Base-by-base conservation (phyloP, 208 protist species). In the Trypanosomatidae sp. region DNA sequence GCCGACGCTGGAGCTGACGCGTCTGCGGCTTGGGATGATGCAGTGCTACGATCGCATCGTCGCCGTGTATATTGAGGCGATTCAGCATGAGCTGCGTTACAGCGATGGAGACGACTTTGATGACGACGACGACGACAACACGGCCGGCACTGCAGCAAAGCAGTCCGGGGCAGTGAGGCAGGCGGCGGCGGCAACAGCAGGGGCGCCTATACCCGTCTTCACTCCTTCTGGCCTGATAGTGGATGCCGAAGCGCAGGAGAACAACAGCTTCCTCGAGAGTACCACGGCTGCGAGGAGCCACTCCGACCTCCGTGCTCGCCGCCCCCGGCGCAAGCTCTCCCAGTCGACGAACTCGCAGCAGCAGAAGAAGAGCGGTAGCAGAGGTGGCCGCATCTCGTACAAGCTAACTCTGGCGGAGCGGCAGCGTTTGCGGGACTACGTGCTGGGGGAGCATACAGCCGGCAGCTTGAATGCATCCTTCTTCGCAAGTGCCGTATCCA, bases 1-100 rank as follows among this genome's bases (percentile, higher is more conserved):
- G 43, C 90, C 91, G 7, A 90, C 83, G 12, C 79, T 81, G 17
- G 88, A 96, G 66, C 81, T 96, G 43, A 91, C 86, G 15, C 84
- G 88, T 41, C 66, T 96, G 67, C 85, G 88, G 2, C 83, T 91
- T 47, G 84, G 77, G 46, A 92, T 96, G 84, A 74, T 88, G 52
- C 80, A 89, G 53, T 85, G 81, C 65, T 83, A 93, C 60, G 69
- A 81, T 36, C 80, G 76, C 33, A 93, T 94, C 71, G 73, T 89
- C 4, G 77, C 85, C 25, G 76, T 81, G 66, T 96, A 92, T 77
- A 86, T 94, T 55, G 81, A 87, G 44, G 90, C 91, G 1, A 83
- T 96, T 52, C 70, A 77, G 47, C 88, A 78, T n/a, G 90, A 92
- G 80, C 66, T 96, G 73, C 69, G 66, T 46, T 74, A 66, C 19